Percentiles rank a stretch among this genome's conserved stretches.
Evolutionary conservation across 1,284 basidiomycete species (phyloP).

Genomic region (Cryptococcus sp.): DNA sequence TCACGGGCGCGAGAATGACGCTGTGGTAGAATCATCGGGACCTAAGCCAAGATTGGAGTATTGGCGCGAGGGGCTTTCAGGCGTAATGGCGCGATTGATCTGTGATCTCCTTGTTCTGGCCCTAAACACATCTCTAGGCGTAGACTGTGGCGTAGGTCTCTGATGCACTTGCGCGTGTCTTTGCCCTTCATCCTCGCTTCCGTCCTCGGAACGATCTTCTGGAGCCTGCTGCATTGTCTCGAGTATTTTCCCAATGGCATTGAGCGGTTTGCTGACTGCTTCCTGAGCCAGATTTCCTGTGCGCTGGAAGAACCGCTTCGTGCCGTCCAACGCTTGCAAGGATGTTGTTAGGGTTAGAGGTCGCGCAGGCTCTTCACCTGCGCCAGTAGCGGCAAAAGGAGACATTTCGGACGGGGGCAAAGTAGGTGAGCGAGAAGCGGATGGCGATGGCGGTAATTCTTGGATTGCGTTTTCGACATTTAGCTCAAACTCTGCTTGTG

Average conservation of each 20-base stretch:
- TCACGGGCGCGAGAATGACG: constrained; percentile 27
- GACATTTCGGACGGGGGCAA: constrained; percentile 33
- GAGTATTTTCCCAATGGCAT: constrained; percentile 81
- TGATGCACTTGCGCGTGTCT: background rate
- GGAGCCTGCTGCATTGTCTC: constrained; percentile 58
- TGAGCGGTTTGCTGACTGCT: constrained; percentile 81
- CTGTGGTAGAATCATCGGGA: constrained; percentile 6
- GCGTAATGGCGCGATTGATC: constrained; percentile 14
- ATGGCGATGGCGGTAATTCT: constrained; percentile 60
- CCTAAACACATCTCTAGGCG: constrained; percentile 18
- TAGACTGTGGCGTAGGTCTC: constrained; percentile 3
- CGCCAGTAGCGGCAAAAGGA: constrained; percentile 42
- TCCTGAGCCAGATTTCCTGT: constrained; percentile 67
- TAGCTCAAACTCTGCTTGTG: constrained; percentile 88
- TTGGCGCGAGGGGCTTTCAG: constrained; percentile 19
- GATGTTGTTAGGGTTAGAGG: constrained; percentile 65
- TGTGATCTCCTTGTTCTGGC: constrained; percentile 6
- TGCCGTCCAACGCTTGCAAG: constrained; percentile 68
- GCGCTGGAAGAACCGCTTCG: constrained; percentile 75
- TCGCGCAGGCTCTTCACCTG: constrained; percentile 80
- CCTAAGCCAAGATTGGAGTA: constrained; percentile 11
- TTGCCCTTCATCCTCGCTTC: constrained; percentile 10
- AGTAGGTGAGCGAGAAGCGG: constrained; percentile 32
- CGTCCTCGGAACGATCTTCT: constrained; percentile 30
- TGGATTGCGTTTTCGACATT: constrained; percentile 75